phyloP scores from a whole-genome alignment of 2,329 filamentous ascomycete genomes.

The Beauveria medogensis region DNA sequence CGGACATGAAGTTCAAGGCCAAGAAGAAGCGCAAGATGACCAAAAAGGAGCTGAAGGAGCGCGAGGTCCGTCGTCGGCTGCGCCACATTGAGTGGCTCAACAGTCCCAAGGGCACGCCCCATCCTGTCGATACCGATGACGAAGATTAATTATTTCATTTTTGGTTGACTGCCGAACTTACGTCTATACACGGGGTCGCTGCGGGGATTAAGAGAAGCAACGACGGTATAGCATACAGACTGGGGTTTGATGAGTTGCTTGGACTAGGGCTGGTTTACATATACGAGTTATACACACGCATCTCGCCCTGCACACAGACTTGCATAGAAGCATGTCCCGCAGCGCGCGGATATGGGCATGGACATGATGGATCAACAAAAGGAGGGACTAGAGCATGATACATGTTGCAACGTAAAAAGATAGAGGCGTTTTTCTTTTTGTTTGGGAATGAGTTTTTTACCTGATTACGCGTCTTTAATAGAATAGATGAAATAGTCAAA shows the following conservation, averaged over 20 bases:
- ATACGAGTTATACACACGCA: background rate
- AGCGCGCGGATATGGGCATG: background rate
- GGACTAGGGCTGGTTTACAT: background rate
- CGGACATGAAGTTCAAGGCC: slow-evolving; percentile 76
- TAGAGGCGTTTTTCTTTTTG: slow-evolving; percentile 1
- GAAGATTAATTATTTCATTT: slow-evolving; percentile 39
- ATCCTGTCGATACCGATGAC: slow-evolving; percentile 69
- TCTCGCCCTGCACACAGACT: background rate
- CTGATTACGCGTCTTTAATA: background rate
- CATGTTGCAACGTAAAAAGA: background rate
- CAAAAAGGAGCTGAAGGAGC: slow-evolving; percentile 90
- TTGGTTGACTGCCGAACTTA: background rate
- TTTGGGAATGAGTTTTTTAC: background rate
- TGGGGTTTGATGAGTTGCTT: background rate
- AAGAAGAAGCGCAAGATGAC: slow-evolving; percentile 99
- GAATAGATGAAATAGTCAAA: background rate
- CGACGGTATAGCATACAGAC: too few species aligned
- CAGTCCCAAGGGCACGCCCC: slow-evolving; percentile 74
- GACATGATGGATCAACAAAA: background rate
- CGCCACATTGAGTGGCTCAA: slow-evolving; percentile 82
- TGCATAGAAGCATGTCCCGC: background rate
- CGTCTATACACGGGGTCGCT: background rate
- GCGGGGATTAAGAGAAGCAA: too few species aligned
- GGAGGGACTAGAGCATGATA: background rate
- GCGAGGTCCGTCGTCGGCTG: slow-evolving; percentile 76